Conservation (phyloP, 345 rosid species). For the Leavenworthia alabamica region DNA sequence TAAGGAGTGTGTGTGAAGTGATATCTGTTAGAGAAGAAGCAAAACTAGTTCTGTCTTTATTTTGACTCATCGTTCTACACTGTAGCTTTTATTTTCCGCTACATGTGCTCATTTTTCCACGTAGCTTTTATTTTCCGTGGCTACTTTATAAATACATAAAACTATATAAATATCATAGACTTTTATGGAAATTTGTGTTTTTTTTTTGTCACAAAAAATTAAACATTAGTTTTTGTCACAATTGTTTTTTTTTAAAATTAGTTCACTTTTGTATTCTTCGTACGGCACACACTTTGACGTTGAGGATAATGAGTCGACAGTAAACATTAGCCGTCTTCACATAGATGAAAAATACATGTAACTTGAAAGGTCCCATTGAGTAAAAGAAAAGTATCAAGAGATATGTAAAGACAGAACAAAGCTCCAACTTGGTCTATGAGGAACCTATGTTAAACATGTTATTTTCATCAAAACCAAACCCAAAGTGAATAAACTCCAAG, state of each 20-base stretch:
- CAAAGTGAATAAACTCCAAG: not conserved
- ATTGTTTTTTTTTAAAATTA: no score
- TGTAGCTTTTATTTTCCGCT: not conserved
- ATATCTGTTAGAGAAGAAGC: conserved; percentile 21
- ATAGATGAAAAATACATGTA: not conserved
- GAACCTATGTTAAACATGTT: not conserved
- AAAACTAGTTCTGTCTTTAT: conserved; percentile 19
- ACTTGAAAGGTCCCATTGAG: not conserved
- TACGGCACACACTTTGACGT: no score
- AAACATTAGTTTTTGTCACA: no score
- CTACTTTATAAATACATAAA: no score
- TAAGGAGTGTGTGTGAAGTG: not conserved
- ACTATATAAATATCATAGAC: no score
- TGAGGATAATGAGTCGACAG: not conserved
- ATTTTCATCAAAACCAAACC: not conserved
- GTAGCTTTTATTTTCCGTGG: not conserved
- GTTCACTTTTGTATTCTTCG: no score
- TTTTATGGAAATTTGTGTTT: no score
- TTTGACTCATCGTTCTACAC: conserved; percentile 5
- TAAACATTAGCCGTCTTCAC: not conserved
- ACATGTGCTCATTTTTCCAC: conserved; percentile 11
- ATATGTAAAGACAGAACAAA: no score
- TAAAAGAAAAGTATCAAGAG: no score
- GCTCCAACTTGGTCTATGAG: no score
- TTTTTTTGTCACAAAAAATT: not conserved